Evolutionary conservation across 169 alveolate genomes (phyloP), one percentile per base, ranked within the genome.

Genomic region (Ichthyophthirius multifiliis): DNA sequence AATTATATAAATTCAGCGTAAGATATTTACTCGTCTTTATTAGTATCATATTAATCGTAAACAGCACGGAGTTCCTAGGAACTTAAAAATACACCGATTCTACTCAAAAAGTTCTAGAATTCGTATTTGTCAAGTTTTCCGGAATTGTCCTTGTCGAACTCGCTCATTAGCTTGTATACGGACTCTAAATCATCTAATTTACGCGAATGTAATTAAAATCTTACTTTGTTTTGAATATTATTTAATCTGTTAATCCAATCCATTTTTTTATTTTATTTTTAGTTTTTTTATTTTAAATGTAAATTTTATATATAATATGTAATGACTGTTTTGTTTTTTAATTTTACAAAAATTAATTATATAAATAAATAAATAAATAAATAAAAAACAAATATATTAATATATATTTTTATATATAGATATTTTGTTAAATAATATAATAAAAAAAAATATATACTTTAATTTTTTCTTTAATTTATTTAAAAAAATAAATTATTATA

Each of bases 231-330:
- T 37, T 71, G 47, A 32, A 89, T 79, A 31, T 65, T 45, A 5
- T 83, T 92, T 13, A 85, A 77, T 44, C 86, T 65, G 55, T 82
- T 82, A 48, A 76, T 89, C 94, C 94, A 89, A 62, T 89, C 94
- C 94, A 89, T 89, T 62, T 83, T 23, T 67, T 16, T 67, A 37
- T 18, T 13, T 1, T 39, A 37, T 67, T 44, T 67, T 34, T 37
- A 18, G 12, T 16, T 35, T 37, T n/a, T 16, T 7, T 37, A 30
- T 23, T 39, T 39, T 37, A n/a, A 55, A 55, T 55, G 31, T 20
- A 27, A 16, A 20, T 55, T 55, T 10, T 55, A n/a, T n/a, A n/a
- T n/a, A n/a, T n/a, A n/a, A n/a, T n/a, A n/a, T n/a, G n/a, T n/a
- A n/a, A n/a, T n/a, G n/a, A n/a, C n/a, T n/a, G n/a, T n/a, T n/a